These are phyloP conservation scores for Gossypium longicalyx DNA, from an alignment of 345 rosid species.

Conservation along the genomic window DNA sequence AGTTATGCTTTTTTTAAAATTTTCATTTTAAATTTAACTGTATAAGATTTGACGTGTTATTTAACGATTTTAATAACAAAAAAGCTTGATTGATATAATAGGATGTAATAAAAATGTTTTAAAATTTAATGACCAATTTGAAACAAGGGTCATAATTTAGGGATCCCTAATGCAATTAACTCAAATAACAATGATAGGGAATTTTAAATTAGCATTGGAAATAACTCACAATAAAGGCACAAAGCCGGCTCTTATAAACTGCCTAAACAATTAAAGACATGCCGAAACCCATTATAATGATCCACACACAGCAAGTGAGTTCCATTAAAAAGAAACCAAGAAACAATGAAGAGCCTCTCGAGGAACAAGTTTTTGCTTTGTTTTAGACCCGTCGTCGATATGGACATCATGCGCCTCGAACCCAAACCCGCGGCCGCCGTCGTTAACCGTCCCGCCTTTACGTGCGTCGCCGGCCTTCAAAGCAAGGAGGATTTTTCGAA, in stretches of 20 bases:
- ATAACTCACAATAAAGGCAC: not conserved
- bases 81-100: too few relatives aligned
- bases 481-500: not conserved
- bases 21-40: too few relatives aligned
- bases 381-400: conserved; percentile 37
- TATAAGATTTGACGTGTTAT: too few relatives aligned
- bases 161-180: too few relatives aligned
- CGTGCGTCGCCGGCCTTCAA: not conserved
- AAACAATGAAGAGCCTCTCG: conserved; percentile 27
- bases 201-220: not conserved
- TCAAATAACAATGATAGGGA: too few relatives aligned
- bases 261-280: not conserved
- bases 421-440: not conserved
- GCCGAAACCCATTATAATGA: not conserved
- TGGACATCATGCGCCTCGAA: conserved; percentile 22
- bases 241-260: not conserved
- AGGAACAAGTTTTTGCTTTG: conserved; percentile 39
- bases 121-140: too few relatives aligned
- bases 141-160: too few relatives aligned
- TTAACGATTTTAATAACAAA: too few relatives aligned
- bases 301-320: not conserved
- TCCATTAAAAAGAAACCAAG: not conserved
- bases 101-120: too few relatives aligned
- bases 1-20: too few relatives aligned
- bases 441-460: conserved; percentile 7